Base-by-base conservation (phyloP, 2,329 filamentous ascomycete species). In the Ambrosiella xylebori region DNA sequence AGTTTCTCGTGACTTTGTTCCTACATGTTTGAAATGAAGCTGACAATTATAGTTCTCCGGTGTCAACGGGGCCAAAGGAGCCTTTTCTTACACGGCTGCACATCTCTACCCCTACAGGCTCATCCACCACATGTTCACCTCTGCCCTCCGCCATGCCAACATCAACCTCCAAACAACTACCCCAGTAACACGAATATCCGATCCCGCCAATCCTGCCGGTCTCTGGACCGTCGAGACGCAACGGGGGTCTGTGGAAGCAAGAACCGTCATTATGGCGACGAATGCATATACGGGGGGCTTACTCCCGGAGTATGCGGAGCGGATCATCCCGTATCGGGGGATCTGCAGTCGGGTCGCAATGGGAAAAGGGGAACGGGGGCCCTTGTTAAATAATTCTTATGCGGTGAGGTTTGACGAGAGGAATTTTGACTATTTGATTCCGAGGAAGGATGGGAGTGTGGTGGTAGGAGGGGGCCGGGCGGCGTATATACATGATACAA, bases 31-130 rank as follows among this genome's bases (percentile, higher is more conserved):
- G n/a, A 15, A 41, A 39, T 7, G n/a, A 50, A 13, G 35, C 39
- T 37, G 49, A 38, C 13, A 17, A 11, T 27, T 35, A 39, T 8
- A 66, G 68, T 37, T 67, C 36, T 63, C 69, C 0, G 68, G 68
- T 1, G 63, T 73, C 44, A 71, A 70, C 40, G 68, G 66, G 1
- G 70, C 70, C 1, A 66, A 67, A 51, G 66, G 64, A 1, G 65
- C 61, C 4, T 66, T 69, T 59, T 67, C 63, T 5, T 71, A 68
- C 53, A 67, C 63, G 0, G 64, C 41, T 11, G 58, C 54, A 2
- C 58, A 60, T 37, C 50, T 66, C 7, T 65, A 62, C 63, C 65
- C 65, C 3, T 65, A 64, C 41, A 65, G 65, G 51, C 59, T 59
- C 59, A 54, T 65, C 37, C 62, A 63, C 9, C 51, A 54, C 27